Base-by-base conservation (phyloP, 805 yeast genomes). In the Yarrowia sp. region DNA sequence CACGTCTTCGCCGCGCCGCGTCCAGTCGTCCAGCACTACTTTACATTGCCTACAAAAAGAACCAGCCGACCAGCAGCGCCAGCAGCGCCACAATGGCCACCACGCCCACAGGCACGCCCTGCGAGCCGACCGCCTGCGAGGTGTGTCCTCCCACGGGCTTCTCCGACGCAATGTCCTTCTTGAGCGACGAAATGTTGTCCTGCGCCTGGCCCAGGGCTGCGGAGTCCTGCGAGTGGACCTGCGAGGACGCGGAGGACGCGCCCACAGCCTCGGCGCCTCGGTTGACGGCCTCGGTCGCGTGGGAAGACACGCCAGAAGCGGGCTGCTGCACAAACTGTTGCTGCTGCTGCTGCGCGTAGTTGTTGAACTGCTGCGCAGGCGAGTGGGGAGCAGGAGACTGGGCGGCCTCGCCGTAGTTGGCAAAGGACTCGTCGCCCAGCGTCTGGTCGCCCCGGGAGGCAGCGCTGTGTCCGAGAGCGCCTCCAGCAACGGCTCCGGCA, bases 31-130 rank as follows among this genome's bases (percentile, higher is more conserved):
- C 32, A 24, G 36, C 41, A 46, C 44, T 35, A 47, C 27, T 33
- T 64, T 56, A 35, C 62, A 59, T 51, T 47, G n/a, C 42, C 74
- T 77, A 85, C 69, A 84, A 84, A 68, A 86, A 81, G 73, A 85
- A 78, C 90, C 91, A 87, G 60, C 91, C 93, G 65, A 87, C 74
- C 49, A 82, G 70, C 68, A 84, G 74, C 32, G 84, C 80, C 63
- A 84, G 69, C 42, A 81, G 76, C 68, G 84, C 89, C 72, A 79
- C 80, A 74, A 76, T 71, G 66, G 79, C 72, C 66, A 87, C 85
- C 60, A 80, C 72, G 29, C 84, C 83, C 39, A 83, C 73, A 19
- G 88, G 80, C 46, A 86, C 75, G 14, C 84, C 86, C 61, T 55
- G 61, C 18, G 58, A 55, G 47, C 38, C 35, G 14, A 39, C 61